Percentiles rank a stretch among this genome's conserved stretches.
phyloP scores from a whole-genome alignment of 768 basidiomycete genomes.

The Hericium coralloides region DNA sequence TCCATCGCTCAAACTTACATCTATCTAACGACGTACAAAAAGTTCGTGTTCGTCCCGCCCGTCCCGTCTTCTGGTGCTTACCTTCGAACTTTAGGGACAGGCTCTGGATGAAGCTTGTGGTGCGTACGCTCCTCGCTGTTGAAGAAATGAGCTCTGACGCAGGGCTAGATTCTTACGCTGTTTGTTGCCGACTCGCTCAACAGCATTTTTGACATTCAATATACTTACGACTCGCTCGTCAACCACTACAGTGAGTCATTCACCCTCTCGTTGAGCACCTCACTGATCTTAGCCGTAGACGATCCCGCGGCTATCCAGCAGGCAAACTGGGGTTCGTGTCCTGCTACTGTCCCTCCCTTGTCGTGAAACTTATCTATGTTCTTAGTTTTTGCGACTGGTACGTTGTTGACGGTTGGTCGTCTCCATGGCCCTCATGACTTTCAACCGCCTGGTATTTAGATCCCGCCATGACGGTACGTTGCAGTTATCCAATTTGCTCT shows the following conservation, averaged over 20 bases:
- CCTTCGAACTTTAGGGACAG: background rate
- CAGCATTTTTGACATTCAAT: constrained; percentile 5
- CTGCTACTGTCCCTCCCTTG: background rate
- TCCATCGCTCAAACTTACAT: constrained; percentile 7
- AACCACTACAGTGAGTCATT: constrained; percentile 4
- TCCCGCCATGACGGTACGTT: constrained; percentile 6
- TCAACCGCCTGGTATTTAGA: background rate
- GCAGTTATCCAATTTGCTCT: background rate
- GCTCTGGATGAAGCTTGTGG: constrained; percentile 8
- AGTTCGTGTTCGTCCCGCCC: background rate
- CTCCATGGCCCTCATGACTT: background rate
- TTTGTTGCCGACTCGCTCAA: constrained; percentile 7
- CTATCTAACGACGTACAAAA: constrained; percentile 5
- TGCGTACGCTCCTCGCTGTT: background rate
- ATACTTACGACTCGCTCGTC: constrained; percentile 5
- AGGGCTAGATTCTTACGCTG: background rate
- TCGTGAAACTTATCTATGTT: background rate
- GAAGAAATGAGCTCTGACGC: background rate
- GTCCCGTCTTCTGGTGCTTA: background rate
- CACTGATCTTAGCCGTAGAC: background rate
- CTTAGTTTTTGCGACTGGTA: constrained; percentile 5
- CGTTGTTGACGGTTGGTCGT: background rate
- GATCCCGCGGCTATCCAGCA: constrained; percentile 2
- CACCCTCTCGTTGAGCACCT: background rate
- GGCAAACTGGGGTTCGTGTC: constrained; percentile 5